Percentiles rank a stretch among this genome's conserved stretches.
These are phyloP conservation scores for Oryza australiensis DNA, from an alignment of 176 grass and related monocot genomes.

Conservation along the genomic window DNA sequence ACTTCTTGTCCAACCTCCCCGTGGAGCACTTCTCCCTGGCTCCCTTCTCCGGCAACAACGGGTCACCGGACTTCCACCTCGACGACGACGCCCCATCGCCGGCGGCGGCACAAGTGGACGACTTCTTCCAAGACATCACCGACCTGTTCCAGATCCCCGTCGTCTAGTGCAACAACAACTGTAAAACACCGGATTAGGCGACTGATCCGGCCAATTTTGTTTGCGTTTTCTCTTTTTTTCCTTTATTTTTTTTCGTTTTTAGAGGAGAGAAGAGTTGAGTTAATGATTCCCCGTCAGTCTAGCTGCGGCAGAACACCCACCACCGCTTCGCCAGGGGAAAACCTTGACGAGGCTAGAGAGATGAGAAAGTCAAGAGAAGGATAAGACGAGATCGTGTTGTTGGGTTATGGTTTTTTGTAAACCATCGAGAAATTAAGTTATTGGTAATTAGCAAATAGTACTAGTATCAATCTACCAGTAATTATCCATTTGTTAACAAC, in stretches of 20 bases:
- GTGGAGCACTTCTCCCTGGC: conserved; percentile 18
- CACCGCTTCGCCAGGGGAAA: conserved; percentile 21
- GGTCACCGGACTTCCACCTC: background rate
- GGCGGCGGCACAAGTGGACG: conserved; percentile 52
- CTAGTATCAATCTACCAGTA: background rate
- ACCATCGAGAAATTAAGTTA: conserved; percentile 21
- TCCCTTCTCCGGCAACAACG: background rate
- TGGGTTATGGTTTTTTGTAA: conserved; percentile 18
- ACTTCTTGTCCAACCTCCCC: conserved; percentile 48
- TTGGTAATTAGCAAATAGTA: background rate
- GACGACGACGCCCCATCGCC: background rate
- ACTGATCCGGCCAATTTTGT: conserved; percentile 59
- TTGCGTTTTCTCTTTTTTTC: conserved; percentile 7
- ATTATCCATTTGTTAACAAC: background rate
- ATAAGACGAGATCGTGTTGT: background rate
- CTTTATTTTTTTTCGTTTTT: conserved; percentile 13
- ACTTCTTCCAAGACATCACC: conserved; percentile 80
- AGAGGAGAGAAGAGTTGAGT: background rate
- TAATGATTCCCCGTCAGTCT: background rate
- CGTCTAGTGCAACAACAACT: conserved; percentile 34
- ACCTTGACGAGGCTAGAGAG: conserved; percentile 26
- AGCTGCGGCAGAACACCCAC: conserved; percentile 11
- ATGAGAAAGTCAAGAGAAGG: background rate
- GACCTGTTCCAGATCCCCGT: conserved; percentile 74
- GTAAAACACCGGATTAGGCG: conserved; percentile 34